Conservation (phyloP, 345 rosid species). For the Cardamine chenopodiifolia region DNA sequence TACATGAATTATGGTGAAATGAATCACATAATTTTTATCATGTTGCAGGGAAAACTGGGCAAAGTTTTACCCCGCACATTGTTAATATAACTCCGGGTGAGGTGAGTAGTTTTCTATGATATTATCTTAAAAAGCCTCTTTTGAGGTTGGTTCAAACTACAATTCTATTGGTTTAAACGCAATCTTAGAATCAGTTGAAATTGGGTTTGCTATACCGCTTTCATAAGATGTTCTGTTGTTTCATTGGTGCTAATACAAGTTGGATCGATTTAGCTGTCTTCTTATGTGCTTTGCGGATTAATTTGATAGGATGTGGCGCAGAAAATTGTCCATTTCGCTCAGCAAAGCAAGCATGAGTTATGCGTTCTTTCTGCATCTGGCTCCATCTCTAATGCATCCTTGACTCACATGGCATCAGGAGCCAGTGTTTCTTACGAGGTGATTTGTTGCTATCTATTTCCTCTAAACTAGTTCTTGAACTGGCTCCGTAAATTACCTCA, state of each 20-base stretch:
- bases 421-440: conserved; percentile 86
- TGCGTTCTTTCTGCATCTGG: conserved; percentile 93
- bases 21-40: background rate
- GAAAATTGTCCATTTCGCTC: conserved; percentile 67
- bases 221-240: background rate
- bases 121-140: background rate
- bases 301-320: conserved; percentile 76
- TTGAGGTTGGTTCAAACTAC: conserved; percentile 7
- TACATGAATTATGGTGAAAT: background rate
- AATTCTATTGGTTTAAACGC: background rate
- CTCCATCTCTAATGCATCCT: conserved; percentile 72
- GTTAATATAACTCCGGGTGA: conserved; percentile 76
- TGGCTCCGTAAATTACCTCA: background rate
- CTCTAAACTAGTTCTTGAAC: conserved; percentile 17
- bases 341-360: conserved; percentile 77
- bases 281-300: conserved; percentile 35
- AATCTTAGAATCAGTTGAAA: background rate
- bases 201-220: background rate
- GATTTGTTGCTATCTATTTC: conserved; percentile 29
- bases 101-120: conserved; percentile 50
- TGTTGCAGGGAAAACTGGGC: conserved; percentile 69
- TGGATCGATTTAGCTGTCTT: background rate
- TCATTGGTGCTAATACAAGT: background rate
- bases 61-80: conserved; percentile 77
- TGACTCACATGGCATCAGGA: conserved; percentile 84